phyloP scores from a whole-genome alignment of 2,329 filamentous ascomycete genomes.

The Penicillium italicum region DNA sequence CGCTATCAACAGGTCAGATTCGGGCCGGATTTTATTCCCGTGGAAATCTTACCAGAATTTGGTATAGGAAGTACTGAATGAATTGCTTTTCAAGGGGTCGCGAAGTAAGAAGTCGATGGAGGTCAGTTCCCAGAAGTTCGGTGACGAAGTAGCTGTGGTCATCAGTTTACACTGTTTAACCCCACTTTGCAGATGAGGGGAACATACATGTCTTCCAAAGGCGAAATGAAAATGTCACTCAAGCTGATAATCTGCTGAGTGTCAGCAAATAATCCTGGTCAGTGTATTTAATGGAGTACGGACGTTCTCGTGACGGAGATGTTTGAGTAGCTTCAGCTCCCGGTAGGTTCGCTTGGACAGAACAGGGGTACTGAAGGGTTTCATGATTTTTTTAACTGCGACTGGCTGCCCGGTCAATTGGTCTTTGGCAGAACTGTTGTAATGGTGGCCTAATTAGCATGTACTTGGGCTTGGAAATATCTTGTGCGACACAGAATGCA shows the following conservation, averaged over 20 bases:
- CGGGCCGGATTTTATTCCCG: background rate
- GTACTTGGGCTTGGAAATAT: background rate
- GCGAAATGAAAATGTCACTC: constrained; percentile 99
- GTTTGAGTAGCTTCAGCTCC: constrained; percentile 95
- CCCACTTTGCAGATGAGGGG: background rate
- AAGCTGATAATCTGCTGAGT: constrained; percentile 78
- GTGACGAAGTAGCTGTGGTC: constrained; percentile 85
- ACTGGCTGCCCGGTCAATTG: constrained; percentile 96
- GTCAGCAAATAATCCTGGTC: constrained; percentile 13
- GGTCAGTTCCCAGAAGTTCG: constrained; percentile 91
- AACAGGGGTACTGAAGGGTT: constrained; percentile 98
- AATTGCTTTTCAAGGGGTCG: constrained; percentile 98
- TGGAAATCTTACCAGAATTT: constrained; percentile 74
- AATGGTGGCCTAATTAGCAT: constrained; percentile 16
- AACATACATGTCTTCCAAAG: constrained; percentile 91
- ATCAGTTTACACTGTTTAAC: constrained; percentile 10
- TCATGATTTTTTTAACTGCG: constrained; percentile 99
- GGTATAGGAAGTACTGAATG: constrained; percentile 99
- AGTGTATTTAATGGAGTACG: background rate
- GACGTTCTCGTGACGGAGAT: constrained; percentile 94
- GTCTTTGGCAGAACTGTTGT: constrained; percentile 82
- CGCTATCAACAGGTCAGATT: constrained; percentile 56
- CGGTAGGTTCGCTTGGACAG: constrained; percentile 96
- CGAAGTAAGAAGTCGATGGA: constrained; percentile 92
- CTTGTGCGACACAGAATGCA: constrained; percentile 8